A percentile compares a stretch with the other conserved stretches of the same genome.
Evolutionary conservation across 306 rosid genomes (phyloP).

Genomic region (Pterocarpus santalinus): DNA sequence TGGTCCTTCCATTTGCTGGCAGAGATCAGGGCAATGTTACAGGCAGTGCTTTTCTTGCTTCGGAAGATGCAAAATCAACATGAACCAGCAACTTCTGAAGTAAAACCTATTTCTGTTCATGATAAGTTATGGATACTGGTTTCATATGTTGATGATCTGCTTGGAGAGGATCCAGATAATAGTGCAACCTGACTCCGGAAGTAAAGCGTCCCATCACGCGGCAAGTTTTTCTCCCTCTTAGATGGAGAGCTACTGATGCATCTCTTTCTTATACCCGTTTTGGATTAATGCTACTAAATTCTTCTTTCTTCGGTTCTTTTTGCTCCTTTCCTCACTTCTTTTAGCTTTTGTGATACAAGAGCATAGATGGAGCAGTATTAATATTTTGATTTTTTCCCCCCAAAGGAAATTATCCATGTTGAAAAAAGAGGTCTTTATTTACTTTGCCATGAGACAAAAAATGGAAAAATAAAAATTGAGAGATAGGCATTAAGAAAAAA

Average conservation of each 20-base stretch:
- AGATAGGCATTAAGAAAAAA: too few species aligned
- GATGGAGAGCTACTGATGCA: neutral
- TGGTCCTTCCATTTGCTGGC: constrained; percentile 35
- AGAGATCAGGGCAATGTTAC: constrained; percentile 31
- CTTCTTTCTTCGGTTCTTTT: neutral
- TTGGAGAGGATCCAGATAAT: constrained; percentile 52
- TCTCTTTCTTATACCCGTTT: constrained; percentile 7
- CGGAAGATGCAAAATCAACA: constrained; percentile 51
- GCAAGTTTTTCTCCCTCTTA: neutral
- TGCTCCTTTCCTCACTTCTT: neutral
- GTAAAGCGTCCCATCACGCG: neutral
- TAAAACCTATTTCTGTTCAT: constrained; percentile 59
- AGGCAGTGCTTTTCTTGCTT: constrained; percentile 16
- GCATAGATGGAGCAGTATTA: neutral
- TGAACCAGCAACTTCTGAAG: constrained; percentile 53
- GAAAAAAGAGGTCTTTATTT: too few species aligned
- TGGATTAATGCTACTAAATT: neutral
- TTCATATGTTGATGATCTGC: constrained; percentile 82
- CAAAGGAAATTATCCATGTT: neutral
- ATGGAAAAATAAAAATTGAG: too few species aligned
- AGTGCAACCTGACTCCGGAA: constrained; percentile 48
- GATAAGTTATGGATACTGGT: constrained; percentile 82
- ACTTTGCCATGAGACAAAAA: too few species aligned
- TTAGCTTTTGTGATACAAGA: neutral
- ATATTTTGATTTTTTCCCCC: neutral